Evolutionary conservation across 164 flowering plant species (phyloP).

Genomic region (Berberis vulgaris): DNA sequence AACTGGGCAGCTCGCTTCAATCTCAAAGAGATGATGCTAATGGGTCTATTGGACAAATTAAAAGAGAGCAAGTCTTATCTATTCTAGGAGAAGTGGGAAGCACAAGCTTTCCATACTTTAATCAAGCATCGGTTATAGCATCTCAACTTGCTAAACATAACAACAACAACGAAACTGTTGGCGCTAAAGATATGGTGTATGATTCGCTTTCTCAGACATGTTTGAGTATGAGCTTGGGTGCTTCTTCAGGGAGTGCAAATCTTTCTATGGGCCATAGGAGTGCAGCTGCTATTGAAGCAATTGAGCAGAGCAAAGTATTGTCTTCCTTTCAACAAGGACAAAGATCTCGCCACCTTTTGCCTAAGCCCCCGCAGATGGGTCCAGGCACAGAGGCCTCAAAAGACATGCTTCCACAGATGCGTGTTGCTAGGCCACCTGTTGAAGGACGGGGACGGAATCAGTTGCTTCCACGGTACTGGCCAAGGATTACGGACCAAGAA

Average conservation of each 20-base stretch:
- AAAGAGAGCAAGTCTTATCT: conserved; percentile 39
- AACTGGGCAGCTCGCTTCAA: conserved; percentile 22
- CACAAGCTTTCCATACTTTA: conserved; percentile 22
- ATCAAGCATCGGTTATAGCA: conserved; percentile 24
- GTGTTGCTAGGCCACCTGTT: conserved; percentile 89
- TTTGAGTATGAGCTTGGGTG: conserved; percentile 48
- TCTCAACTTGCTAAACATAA: conserved; percentile 32
- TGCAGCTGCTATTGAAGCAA: conserved; percentile 28
- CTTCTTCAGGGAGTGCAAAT: conserved; percentile 26
- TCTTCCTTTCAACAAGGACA: conserved; percentile 40
- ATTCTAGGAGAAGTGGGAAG: conserved; percentile 31
- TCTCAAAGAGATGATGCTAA: conserved; percentile 23
- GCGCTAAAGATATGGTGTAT: conserved; percentile 19
- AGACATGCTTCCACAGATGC: conserved; percentile 38
- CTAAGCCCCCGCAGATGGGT: conserved; percentile 47
- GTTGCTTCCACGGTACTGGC: conserved; percentile 98
- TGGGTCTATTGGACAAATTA: conserved; percentile 26
- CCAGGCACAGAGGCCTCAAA: conserved; percentile 33
- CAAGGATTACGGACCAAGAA: conserved; percentile 89
- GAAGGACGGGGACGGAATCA: conserved; percentile 87
- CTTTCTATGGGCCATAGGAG: conserved; percentile 17
- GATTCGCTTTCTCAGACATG: conserved; percentile 42
- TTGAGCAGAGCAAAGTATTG: conserved; percentile 27
- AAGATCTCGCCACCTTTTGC: conserved; percentile 32
- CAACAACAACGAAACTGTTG: conserved; percentile 16